phyloP scores from a whole-genome alignment of 2,329 filamentous ascomycete species.

The Bimuria novae-zelandiae region DNA sequence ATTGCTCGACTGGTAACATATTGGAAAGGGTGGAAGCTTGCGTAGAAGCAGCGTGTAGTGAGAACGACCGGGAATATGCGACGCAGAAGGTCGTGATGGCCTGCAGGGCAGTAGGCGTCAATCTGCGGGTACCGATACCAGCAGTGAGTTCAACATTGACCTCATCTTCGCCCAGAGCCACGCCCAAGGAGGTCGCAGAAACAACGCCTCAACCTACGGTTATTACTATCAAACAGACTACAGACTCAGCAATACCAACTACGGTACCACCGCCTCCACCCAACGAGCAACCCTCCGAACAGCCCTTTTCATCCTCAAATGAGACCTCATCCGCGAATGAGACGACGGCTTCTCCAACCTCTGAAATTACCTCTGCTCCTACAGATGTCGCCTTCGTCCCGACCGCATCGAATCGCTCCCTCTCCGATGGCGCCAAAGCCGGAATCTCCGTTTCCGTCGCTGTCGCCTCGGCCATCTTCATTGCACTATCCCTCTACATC shows the following conservation, averaged over 20 bases:
- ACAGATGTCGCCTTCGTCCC: constrained; percentile 15
- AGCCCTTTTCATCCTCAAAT: too few relatives aligned
- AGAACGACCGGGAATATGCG: constrained; percentile 11
- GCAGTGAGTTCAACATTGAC: not conserved
- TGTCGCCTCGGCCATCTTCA: constrained; percentile 19
- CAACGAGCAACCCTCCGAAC: not conserved
- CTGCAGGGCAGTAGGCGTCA: constrained; percentile 4
- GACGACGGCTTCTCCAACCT: not conserved
- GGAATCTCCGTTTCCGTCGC: constrained; percentile 25
- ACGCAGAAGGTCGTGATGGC: constrained; percentile 10
- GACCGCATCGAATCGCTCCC: constrained; percentile 10
- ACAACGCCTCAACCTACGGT: not conserved
- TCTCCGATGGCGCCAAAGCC: constrained; percentile 30
- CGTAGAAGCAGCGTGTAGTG: constrained; percentile 16
- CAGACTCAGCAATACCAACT: not conserved
- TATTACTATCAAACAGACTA: not conserved
- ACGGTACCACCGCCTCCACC: not conserved
- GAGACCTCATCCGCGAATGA: not conserved
- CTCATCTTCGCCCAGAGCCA: not conserved
- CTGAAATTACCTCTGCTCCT: constrained; percentile 14
- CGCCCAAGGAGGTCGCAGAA: not conserved
- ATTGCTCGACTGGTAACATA: constrained; percentile 18
- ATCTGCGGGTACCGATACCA: not conserved
- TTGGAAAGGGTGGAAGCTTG: constrained; percentile 15
- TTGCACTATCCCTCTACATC: constrained; percentile 29